phyloP scores from a whole-genome alignment of 2,329 filamentous ascomycete genomes.

The Aschersonia sp. region DNA sequence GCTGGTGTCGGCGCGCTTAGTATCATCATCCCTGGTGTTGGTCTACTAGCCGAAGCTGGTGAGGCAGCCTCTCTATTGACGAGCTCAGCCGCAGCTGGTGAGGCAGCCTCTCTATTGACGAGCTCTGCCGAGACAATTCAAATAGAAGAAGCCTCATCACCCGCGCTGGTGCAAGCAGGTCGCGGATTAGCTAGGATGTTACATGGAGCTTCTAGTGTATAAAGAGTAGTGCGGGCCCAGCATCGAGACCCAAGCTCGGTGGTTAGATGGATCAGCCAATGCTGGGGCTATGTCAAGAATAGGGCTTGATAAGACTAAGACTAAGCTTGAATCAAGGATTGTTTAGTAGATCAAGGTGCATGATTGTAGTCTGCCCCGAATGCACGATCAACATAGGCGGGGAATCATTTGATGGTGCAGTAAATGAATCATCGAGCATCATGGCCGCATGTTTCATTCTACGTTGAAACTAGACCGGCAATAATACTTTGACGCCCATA shows the following conservation, averaged over 20 bases:
- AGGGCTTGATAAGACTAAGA: too few relatives aligned
- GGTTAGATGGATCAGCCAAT: too few relatives aligned
- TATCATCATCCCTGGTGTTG: not conserved
- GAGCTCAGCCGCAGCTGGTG: not conserved
- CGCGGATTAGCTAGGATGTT: not conserved
- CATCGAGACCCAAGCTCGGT: too few relatives aligned
- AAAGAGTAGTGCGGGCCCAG: too few relatives aligned
- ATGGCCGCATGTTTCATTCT: too few relatives aligned
- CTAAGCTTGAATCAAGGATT: too few relatives aligned
- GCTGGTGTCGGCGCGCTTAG: not conserved
- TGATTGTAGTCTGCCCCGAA: too few relatives aligned
- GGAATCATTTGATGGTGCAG: too few relatives aligned
- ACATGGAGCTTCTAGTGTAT: not conserved
- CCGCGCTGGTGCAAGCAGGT: not conserved
- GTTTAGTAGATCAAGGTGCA: too few relatives aligned
- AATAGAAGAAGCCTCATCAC: not conserved
- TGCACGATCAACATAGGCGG: too few relatives aligned
- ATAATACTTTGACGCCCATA: conserved; percentile 29
- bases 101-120: not conserved
- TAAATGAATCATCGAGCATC: too few relatives aligned
- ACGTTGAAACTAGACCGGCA: conserved; percentile 19
- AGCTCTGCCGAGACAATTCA: not conserved
- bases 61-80: not conserved
- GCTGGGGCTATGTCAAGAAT: too few relatives aligned
- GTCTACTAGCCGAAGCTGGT: not conserved